Base-by-base conservation (phyloP, 2,329 filamentous ascomycete species). In the Rugonectria rugulosa region DNA sequence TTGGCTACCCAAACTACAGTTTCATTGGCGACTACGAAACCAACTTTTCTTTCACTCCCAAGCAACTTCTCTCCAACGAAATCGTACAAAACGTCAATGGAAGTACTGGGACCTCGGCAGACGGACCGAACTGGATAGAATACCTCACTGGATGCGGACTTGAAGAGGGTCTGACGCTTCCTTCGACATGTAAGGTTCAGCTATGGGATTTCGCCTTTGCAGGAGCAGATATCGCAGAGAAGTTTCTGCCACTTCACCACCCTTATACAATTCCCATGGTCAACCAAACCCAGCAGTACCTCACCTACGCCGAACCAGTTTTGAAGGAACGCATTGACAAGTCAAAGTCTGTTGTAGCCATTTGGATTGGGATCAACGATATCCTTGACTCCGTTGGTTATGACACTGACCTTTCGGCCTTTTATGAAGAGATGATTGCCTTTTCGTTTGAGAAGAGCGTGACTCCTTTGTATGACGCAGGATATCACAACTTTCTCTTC, bases 351-450 rank as follows among this genome's bases (percentile, higher is more conserved):
- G 38, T 57, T 10, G 44, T 57, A 6, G 38, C 55, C 4, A 50
- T 57, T 9, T 57, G 55, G 55, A 50, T 57, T 19, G 55, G 55
- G 3, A 50, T 57, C 15, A 57, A 57, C 34, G 55, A 57, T 20
- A 40, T 57, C 3, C 17, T 20, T 12, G 55, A 54, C 23, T 34
- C 49, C 2, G 29, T 10, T 4, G 26, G 23, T 4, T 42, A 43
- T n/a, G 15, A 27, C 11, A 24, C 38, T 7, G 12, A 49, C 19
- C n/a, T 57, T 1, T 12, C 38, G 3, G 49, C 21, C 10, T 45
- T 54, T 10, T 57, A 54, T 19, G 50, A 49, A 14, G 37, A 45
- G 7, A 57, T 54, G 14, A 50, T 54, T 14, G 21, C 41, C 3
- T 42, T 29, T 26, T 21, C 49, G 31, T 57, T 57, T 10, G 49